Conservation (phyloP, 768 basidiomycete species). For the Boletus tomentosulus region DNA sequence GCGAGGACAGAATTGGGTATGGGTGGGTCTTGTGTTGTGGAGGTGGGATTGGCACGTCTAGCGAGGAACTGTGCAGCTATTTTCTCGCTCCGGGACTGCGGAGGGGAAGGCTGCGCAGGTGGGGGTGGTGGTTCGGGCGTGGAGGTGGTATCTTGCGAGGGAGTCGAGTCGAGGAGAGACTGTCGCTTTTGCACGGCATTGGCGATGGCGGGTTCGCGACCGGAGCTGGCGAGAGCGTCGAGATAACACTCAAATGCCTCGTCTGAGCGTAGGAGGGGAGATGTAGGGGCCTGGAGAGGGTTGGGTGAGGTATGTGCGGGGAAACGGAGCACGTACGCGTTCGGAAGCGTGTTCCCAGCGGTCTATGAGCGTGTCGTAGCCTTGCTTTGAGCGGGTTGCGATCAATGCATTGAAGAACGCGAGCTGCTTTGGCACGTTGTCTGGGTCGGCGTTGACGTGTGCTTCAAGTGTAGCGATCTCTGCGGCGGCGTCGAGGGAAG, state of each 20-base stretch:
- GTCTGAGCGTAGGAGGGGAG: conserved; percentile 66
- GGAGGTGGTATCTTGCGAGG: conserved; percentile 15
- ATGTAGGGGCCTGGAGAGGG: conserved; percentile 52
- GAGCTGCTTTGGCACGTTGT: conserved; percentile 67
- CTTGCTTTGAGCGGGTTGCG: conserved; percentile 60
- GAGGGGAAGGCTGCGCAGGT: conserved; percentile 3
- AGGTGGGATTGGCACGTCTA: conserved; percentile 14
- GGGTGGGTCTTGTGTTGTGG: conserved; percentile 7
- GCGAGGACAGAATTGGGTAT: conserved; percentile 35
- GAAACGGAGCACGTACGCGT: conserved; percentile 53
- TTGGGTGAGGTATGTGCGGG: conserved; percentile 2
- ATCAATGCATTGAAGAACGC: conserved; percentile 63
- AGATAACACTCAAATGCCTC: conserved; percentile 77
- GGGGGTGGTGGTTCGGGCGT: conserved; percentile 11
- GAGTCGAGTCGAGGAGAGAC: conserved; percentile 43
- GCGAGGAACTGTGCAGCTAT: conserved; percentile 41
- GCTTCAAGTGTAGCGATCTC: conserved; percentile 72
- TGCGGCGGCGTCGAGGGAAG: conserved; percentile 59
- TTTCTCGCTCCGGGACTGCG: conserved; percentile 36
- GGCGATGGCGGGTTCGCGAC: conserved; percentile 52
- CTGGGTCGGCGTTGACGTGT: conserved; percentile 69
- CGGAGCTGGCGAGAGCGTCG: conserved; percentile 56
- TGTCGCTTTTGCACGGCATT: conserved; percentile 69
- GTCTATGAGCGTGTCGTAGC: conserved; percentile 66
- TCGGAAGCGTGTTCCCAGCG: conserved; percentile 84